Evolutionary conservation across 202 grass and related monocot species (phyloP).

Genomic region (Digitaria exilis): DNA sequence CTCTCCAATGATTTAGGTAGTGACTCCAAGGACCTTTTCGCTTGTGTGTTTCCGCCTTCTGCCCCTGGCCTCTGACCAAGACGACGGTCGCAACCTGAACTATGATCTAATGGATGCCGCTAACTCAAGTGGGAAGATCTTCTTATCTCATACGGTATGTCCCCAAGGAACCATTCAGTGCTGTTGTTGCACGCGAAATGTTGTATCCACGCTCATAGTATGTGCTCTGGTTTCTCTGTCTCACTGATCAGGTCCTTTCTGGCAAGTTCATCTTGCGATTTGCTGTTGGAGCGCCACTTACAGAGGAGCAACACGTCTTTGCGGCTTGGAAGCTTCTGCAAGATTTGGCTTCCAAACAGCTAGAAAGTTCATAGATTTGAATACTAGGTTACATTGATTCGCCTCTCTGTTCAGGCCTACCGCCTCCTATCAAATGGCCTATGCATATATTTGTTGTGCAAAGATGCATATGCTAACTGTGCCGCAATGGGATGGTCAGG

Average conservation of each 20-base stretch:
- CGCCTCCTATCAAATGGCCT: too few relatives aligned
- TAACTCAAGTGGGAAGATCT: slow-evolving; percentile 57
- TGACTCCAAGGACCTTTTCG: slow-evolving; percentile 52
- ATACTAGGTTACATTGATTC: not conserved
- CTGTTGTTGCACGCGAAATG: not conserved
- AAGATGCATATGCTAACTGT: not conserved
- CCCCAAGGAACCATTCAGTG: not conserved
- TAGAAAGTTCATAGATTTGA: slow-evolving; percentile 21
- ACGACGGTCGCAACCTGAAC: slow-evolving; percentile 52
- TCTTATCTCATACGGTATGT: slow-evolving; percentile 57
- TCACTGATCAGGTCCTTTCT: slow-evolving; percentile 47
- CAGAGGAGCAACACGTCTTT: slow-evolving; percentile 49
- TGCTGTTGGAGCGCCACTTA: slow-evolving; percentile 55
- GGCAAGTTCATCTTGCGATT: slow-evolving; percentile 56
- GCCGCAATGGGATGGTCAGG: not conserved
- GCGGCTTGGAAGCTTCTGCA: slow-evolving; percentile 67
- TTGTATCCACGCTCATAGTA: not conserved
- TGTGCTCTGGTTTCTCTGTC: not conserved
- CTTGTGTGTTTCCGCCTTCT: slow-evolving; percentile 66
- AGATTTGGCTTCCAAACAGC: slow-evolving; percentile 45
- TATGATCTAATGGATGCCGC: slow-evolving; percentile 41
- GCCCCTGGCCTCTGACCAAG: slow-evolving; percentile 31
- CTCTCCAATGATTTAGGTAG: slow-evolving; percentile 35
- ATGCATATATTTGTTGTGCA: not conserved
- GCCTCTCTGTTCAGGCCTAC: not conserved